Evolutionary conservation across 2,329 filamentous ascomycete species (phyloP), one percentile per base, ranked within the genome.

Genomic region (Leptographium flavum): DNA sequence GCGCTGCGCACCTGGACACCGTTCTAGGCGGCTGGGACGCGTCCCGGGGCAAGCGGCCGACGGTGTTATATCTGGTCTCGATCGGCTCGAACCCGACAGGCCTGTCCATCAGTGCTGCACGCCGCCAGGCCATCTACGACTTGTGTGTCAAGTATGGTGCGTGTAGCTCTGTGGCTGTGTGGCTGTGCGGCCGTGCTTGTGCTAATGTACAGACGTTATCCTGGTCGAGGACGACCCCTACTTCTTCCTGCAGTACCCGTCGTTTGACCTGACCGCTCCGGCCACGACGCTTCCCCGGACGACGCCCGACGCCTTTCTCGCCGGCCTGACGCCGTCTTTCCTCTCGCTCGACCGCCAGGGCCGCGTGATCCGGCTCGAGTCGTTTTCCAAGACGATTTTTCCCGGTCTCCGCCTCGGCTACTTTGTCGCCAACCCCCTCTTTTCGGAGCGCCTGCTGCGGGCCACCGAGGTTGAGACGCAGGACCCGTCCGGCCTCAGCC

Each of bases 1-100:
- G 47, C 22, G 53, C 53, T 5, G 45, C 42, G 2, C 31, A 45
- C 5, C 48, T 60, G 0, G 51, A 56, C 25, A 42, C 48, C 3
- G 39, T 52, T 1, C 43, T 60, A 1, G 10, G 42, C 4, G 49
- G 39, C 15, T 60, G 58, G 58, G 54, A 57, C 47, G 0, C 45
- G 46, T 1, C 15, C 17, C 2, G 28, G 21, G 22, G 25, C 10
- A 31, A n/a, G 14, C 30, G 3, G 45, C 47, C 46, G 8, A 32
- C 3, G 11, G 47, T 42, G 42, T 47, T 59, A 2, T 58, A 58
- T 17, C 39, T 54, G 1, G 57, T 58, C 6, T 49, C 56, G 3
- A 79, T 79, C 0, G 81, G 80, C 2, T 79, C 83, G 55, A 84
- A 85, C 55, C 81, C 81, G 0, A 83, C 80, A 0, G 80, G 80